Evolutionary conservation across 768 basidiomycete genomes (phyloP).

Genomic region (Butyriboletus loyo): DNA sequence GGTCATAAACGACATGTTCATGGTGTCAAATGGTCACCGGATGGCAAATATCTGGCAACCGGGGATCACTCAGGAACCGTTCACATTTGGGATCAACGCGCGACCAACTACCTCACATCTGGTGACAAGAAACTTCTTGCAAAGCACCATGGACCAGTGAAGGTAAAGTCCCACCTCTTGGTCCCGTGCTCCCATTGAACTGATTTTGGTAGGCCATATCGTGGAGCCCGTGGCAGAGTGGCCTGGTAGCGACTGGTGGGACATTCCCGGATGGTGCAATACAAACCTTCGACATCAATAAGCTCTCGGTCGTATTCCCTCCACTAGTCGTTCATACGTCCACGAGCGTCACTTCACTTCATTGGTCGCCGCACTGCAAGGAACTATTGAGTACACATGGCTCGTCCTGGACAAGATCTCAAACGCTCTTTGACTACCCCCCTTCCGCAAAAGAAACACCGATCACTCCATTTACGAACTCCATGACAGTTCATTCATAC

Average conservation of each 20-base stretch:
- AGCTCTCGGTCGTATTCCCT: conserved; percentile 42
- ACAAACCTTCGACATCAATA: conserved; percentile 48
- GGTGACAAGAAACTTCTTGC: conserved; percentile 37
- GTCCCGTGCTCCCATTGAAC: not conserved
- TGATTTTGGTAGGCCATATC: conserved; percentile 51
- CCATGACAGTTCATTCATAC: conserved; percentile 51
- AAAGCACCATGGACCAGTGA: conserved; percentile 44
- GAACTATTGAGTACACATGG: conserved; percentile 84
- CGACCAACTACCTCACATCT: conserved; percentile 30
- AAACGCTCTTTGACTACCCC: conserved; percentile 15
- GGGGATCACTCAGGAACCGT: conserved; percentile 41
- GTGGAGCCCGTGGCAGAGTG: conserved; percentile 73
- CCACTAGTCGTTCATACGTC: conserved; percentile 44
- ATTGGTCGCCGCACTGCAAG: conserved; percentile 76
- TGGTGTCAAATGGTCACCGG: conserved; percentile 40
- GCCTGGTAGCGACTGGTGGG: conserved; percentile 65
- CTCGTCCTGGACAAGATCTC: conserved; percentile 27
- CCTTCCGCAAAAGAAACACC: conserved; percentile 22
- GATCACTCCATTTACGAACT: conserved; percentile 35
- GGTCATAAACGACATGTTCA: conserved; percentile 36
- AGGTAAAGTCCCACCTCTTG: conserved; percentile 27
- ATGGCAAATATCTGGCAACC: conserved; percentile 40
- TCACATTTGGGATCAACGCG: conserved; percentile 44
- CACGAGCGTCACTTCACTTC: conserved; percentile 58
- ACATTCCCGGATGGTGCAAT: conserved; percentile 59